phyloP scores from a whole-genome alignment of 129 eudicot genomes.

The Lactuca saligna region DNA sequence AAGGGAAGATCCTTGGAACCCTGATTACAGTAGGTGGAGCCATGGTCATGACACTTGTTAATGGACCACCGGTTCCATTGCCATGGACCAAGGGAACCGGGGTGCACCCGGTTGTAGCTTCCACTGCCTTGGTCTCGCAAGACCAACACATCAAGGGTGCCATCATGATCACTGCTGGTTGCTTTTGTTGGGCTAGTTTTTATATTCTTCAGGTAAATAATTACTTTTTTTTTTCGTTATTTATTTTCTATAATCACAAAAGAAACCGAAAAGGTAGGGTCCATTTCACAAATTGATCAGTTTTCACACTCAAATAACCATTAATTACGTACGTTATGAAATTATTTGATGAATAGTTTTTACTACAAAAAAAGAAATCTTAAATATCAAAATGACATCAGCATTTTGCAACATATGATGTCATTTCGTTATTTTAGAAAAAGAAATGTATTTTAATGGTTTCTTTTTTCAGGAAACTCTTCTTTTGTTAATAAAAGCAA shows the following conservation, averaged over 20 bases:
- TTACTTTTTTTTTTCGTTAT: background rate
- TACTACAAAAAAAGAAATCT: too few relatives aligned
- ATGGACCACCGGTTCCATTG: constrained; percentile 56
- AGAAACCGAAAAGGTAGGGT: too few relatives aligned
- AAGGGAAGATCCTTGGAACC: constrained; percentile 76
- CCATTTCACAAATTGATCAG: too few relatives aligned
- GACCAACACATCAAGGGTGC: constrained; percentile 61
- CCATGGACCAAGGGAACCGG: constrained; percentile 49
- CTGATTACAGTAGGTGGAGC: constrained; percentile 81
- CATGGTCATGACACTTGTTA: constrained; percentile 75
- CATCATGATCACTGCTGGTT: constrained; percentile 67
- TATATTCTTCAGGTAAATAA: constrained; percentile 39
- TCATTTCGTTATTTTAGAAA: too few relatives aligned
- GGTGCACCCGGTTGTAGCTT: constrained; percentile 20
- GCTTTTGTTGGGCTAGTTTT: constrained; percentile 65
- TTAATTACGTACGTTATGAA: too few relatives aligned
- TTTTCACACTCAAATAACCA: too few relatives aligned
- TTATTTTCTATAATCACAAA: too few relatives aligned
- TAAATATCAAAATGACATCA: too few relatives aligned
- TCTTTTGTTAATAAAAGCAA: too few relatives aligned
- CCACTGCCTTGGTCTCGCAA: constrained; percentile 20
- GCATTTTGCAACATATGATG: too few relatives aligned
- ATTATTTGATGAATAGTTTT: background rate
- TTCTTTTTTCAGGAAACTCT: too few relatives aligned
- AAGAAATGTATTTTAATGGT: too few relatives aligned